phyloP scores from a whole-genome alignment of 1,284 basidiomycete genomes.

The Moesziomyces antarcticus region DNA sequence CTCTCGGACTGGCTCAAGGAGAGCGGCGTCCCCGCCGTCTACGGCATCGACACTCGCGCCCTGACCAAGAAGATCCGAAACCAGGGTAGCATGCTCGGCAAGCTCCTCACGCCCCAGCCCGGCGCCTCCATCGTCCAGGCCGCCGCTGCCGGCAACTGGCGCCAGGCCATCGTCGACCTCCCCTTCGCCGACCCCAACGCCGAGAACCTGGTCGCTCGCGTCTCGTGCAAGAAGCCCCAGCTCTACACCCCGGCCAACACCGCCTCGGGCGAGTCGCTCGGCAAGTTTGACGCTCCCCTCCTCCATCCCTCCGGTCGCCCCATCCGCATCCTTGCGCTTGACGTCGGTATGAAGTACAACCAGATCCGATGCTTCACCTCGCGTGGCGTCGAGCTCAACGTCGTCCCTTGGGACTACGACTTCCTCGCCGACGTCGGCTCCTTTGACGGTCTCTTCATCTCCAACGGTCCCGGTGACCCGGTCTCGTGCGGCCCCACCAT shows the following conservation, averaged over 20 bases:
- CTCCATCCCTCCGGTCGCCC: constrained; percentile 82
- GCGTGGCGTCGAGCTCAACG: constrained; percentile 94
- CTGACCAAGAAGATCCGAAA: constrained; percentile 96
- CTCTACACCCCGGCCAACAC: constrained; percentile 73
- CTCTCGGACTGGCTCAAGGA: constrained; percentile 94
- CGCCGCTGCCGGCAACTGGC: constrained; percentile 73
- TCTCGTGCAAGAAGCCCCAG: constrained; percentile 79
- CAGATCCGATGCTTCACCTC: constrained; percentile 96
- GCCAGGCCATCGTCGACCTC: constrained; percentile 81
- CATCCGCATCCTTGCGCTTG: constrained; percentile 87
- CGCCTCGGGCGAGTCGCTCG: constrained; percentile 68
- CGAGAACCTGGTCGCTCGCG: constrained; percentile 88
- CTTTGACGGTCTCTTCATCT: constrained; percentile 95
- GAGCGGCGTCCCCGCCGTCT: constrained; percentile 92
- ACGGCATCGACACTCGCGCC: constrained; percentile 94
- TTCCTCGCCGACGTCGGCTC: constrained; percentile 79
- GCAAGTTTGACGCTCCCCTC: constrained; percentile 69
- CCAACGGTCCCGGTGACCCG: constrained; percentile 98
- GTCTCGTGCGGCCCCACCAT: constrained; percentile 78
- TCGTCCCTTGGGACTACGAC: constrained; percentile 97
- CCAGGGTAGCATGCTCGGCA: constrained; percentile 85
- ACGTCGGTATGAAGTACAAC: constrained; percentile 99
- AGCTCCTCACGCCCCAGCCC: constrained; percentile 67
- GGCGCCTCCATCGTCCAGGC: constrained; percentile 50
- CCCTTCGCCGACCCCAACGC: constrained; percentile 90